Evolutionary conservation across 148 eudicot species (phyloP), one percentile per base, ranked within the genome.

Genomic region (Silene uniflora): DNA sequence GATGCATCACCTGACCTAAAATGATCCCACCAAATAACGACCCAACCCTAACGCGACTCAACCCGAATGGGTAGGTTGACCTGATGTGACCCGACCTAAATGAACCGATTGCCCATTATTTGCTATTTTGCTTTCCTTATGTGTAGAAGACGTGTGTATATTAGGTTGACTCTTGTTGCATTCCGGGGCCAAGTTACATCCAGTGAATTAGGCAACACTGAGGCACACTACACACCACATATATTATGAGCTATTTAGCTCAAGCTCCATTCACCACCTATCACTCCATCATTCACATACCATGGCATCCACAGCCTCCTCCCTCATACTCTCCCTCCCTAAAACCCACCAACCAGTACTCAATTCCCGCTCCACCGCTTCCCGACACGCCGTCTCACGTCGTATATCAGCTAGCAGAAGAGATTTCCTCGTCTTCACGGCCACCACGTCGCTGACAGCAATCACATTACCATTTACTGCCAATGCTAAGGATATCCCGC

Each of bases 281-380:
- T 59, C 58, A 32, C 69, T 29, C 0, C 67, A 64, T 64, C 67
- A 64, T 66, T 69, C 73, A 69, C 66, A 21, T 62, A 39, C 83
- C 72, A 91, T 91, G 97, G 89, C 93, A n/a, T 80, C 81, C 81
- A 83, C 89, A 81, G 73, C 73, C 81, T 81, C 89, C 24, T 64
- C 63, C 23, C 65, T 78, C 10, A 71, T 77, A 71, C 77, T 62
- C 46, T 63, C 47, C 17, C 52, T 60, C 18, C 74, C 72, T 64
- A 69, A 72, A 79, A 16, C 84, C 29, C 35, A 22, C 78, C 79
- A 22, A 0, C 66, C 56, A 14, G 22, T 52, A 68, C 76, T 21
- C 67, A 77, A 67, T 67, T 72, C 84, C 14, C 74, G 71, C 22
- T 25, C 83, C 18, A 7, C 62, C 65, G 47, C 29, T 75, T 62